Evolutionary conservation across 2,329 filamentous ascomycete genomes (phyloP).

Genomic region (Aspergillus sp.): DNA sequence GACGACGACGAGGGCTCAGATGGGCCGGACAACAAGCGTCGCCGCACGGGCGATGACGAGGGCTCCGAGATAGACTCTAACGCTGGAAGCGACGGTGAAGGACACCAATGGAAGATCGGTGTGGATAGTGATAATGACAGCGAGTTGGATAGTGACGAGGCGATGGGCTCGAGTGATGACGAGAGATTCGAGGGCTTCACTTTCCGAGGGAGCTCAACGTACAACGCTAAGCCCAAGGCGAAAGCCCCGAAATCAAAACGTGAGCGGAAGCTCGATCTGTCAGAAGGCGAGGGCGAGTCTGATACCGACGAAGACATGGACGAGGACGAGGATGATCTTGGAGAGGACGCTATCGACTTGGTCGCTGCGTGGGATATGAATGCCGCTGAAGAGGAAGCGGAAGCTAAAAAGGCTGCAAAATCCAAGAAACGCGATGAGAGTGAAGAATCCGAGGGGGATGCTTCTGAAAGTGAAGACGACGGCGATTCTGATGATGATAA

Average conservation of each 20-base stretch:
- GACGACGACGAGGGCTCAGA: constrained; percentile 38
- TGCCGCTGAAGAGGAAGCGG: constrained; percentile 42
- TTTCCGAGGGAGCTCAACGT: constrained; percentile 60
- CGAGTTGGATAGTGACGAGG: constrained; percentile 73
- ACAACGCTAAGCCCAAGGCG: constrained; percentile 37
- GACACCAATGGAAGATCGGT: constrained; percentile 81
- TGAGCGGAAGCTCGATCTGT: constrained; percentile 46
- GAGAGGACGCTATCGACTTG: constrained; percentile 63
- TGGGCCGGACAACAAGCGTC: constrained; percentile 46
- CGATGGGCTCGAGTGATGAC: constrained; percentile 85
- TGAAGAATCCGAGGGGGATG: constrained; percentile 37
- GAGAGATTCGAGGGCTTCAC: constrained; percentile 78
- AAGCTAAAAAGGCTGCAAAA: constrained; percentile 31
- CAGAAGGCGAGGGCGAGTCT: constrained; percentile 52
- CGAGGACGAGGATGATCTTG: constrained; percentile 63
- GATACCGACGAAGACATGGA: constrained; percentile 43
- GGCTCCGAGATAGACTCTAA: constrained; percentile 59
- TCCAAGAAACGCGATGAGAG: constrained; percentile 28
- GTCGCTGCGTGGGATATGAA: constrained; percentile 62
- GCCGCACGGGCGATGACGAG: constrained; percentile 38
- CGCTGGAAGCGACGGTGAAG: constrained; percentile 79
- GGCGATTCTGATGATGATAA: constrained; percentile 49
- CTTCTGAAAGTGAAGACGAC: constrained; percentile 46
- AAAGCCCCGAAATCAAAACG: constrained; percentile 23
- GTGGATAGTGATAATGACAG: constrained; percentile 67